Base-by-base conservation (phyloP, 768 basidiomycete genomes). In the Fomitopsis pulvina region DNA sequence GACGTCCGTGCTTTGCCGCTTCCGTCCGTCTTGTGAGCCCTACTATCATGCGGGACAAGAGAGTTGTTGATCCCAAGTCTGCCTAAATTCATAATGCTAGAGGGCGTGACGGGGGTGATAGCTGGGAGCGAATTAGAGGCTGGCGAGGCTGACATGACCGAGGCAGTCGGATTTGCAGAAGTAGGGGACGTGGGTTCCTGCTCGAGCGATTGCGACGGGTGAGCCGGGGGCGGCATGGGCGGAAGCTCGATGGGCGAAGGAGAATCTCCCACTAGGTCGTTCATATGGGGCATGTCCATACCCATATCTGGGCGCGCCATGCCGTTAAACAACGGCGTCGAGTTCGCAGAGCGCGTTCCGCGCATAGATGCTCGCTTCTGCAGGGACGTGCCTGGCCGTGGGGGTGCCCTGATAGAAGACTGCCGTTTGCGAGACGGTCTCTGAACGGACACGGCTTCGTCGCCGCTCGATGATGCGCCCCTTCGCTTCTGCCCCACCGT, bases 61-160 rank as follows among this genome's bases (percentile, higher is more conserved):
- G 71, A 64, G 41, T 67, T 78, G 42, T 75, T 71, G 45, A 78
- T 68, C 4, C 82, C 79, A 2, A 85, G 64, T 30, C 77, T 69
- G 2, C 84, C 83, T 6, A 98, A 73, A 55, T 94, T 94, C 89
- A 97, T 91, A 61, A 97, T 86, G 51, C 82, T 88, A 0, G 91
- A 87, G 0, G 94, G 94, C 0, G 94, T 96, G 39, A 92, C 90
- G 5, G 94, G 94, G 4, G 73, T 79, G 53, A 82, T 63, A 52
- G 71, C 73, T 63, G 63, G 61, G 6, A 46, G 53, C 22, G n/a
- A n/a, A n/a, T n/a, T n/a, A 14, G 34, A 14, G 5, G 58, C 60
- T 30, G 30, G 7, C 6, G 32, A 4, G 10, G 43, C 10, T 10
- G 52, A 56, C 41, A 55, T 49, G 26, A 50, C 34, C 21, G 51